phyloP scores from a whole-genome alignment of 768 basidiomycete species.

The Mycena indigotica region DNA sequence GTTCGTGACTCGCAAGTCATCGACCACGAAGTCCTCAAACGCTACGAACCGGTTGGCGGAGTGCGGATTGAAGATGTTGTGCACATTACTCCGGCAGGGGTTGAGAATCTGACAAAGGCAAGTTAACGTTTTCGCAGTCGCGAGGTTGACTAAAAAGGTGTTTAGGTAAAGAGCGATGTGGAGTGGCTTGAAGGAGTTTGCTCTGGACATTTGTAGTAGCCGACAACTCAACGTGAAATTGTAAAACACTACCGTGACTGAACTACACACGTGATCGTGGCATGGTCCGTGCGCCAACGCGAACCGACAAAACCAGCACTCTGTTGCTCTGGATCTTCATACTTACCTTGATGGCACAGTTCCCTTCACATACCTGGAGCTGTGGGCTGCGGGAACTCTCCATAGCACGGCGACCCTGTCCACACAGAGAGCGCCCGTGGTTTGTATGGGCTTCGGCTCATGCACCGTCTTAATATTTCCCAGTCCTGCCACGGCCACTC shows the following conservation, averaged over 20 bases:
- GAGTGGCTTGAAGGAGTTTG: constrained; percentile 84
- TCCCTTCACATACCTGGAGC: constrained; percentile 22
- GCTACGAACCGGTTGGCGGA: constrained; percentile 84
- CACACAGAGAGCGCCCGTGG: constrained; percentile 56
- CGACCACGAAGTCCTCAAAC: constrained; percentile 64
- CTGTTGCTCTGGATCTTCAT: constrained; percentile 12
- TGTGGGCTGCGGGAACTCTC: constrained; percentile 29
- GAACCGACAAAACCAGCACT: not conserved
- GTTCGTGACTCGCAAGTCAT: constrained; percentile 66
- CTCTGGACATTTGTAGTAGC: constrained; percentile 55
- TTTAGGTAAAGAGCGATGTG: constrained; percentile 64
- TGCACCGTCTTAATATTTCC: constrained; percentile 64
- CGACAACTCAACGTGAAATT: not conserved
- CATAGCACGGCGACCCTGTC: constrained; percentile 78
- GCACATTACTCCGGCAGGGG: constrained; percentile 70
- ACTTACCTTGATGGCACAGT: constrained; percentile 25
- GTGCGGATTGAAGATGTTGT: constrained; percentile 94
- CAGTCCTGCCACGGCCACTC: not conserved
- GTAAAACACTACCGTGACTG: too few species aligned
- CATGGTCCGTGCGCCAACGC: not conserved
- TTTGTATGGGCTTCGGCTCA: constrained; percentile 74
- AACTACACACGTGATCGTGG: too few species aligned
- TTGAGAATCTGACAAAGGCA: constrained; percentile 81
- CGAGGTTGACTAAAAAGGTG: not conserved
- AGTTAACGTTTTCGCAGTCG: not conserved